Base-by-base conservation (phyloP, 2,329 filamentous ascomycete species). In the Colletotrichum echinochloae region DNA sequence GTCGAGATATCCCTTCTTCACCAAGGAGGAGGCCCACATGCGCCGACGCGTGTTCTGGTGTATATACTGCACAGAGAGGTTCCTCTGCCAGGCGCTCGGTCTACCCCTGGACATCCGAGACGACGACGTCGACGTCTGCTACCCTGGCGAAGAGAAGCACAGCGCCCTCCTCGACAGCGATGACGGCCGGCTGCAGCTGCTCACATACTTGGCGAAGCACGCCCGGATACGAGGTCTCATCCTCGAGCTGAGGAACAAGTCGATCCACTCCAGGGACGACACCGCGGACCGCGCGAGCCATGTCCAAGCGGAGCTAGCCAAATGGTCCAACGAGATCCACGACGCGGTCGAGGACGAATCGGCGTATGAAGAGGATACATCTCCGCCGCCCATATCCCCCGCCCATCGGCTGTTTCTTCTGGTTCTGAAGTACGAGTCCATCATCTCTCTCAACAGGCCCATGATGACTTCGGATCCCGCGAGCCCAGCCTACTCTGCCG, bases 61-160 rank as follows among this genome's bases (percentile, higher is more conserved):
- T 1, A 82, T 89, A 0, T 90, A 89, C 59, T 84, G 81, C 20
- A 76, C 88, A 0, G 88, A 89, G 52, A 80, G 87, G 55, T 85
- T 87, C 66, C 79, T 89, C 0, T 88, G 85, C 11, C 87, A 89
- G 56, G 86, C 86, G 0, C 81, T 89, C 2, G 87, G 88, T 0
- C 78, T 88, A 0, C 88, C 88, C 0, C 77, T 89, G 0, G 83
- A 84, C 26, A 84, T 90, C 14, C 83, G 83, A 60, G 87, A 89
- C 70, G 84, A 88, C 52, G 87, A 89, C 66, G 77, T 89, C 7
- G 88, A 89, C 73, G 87, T 89, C 1, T 89, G 88, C 71, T 86
- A 86, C 66, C 85, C 84, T 0, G 82, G 82, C 0, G 76, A 83
- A 3, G 87, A 89, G 73, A 76, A 76, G 2, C 87, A 88, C 70